A percentile compares a stretch with the other conserved stretches of the same genome.
Conservation (phyloP, 129 eudicot genomes). For the Arctium lappa region DNA sequence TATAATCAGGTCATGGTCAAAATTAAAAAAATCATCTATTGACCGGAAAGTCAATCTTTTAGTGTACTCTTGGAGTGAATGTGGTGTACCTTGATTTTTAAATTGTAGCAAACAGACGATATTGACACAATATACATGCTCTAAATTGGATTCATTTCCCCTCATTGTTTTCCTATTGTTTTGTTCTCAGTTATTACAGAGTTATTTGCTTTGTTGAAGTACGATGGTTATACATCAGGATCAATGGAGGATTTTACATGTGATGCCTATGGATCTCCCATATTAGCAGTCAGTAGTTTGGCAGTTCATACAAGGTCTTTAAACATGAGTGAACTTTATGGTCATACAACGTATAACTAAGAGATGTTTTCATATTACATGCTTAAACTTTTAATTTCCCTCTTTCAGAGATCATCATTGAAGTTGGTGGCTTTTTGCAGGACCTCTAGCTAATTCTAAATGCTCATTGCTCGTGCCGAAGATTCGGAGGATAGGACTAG, state of each 20-base stretch:
- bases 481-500: not conserved
- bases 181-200: not conserved
- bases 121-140: not conserved
- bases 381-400: too few relatives aligned
- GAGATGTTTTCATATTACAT: too few relatives aligned
- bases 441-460: too few relatives aligned
- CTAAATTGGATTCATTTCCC: not conserved
- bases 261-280: conserved; percentile 82
- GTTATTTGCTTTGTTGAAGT: conserved; percentile 49
- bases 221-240: conserved; percentile 84
- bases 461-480: too few relatives aligned
- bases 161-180: not conserved
- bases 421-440: too few relatives aligned
- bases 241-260: conserved; percentile 97
- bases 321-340: not conserved
- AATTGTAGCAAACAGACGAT: not conserved
- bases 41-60: not conserved
- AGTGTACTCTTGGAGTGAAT: not conserved
- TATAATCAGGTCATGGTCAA: not conserved
- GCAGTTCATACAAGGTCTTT: conserved; percentile 90
- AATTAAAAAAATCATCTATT: not conserved
- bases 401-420: too few relatives aligned
- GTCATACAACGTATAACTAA: too few relatives aligned
- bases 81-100: not conserved
- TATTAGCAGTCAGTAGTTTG: conserved; percentile 88